Evolutionary conservation across 2,329 filamentous ascomycete species (phyloP).

Genomic region (Phaeoacremonium minimum): DNA sequence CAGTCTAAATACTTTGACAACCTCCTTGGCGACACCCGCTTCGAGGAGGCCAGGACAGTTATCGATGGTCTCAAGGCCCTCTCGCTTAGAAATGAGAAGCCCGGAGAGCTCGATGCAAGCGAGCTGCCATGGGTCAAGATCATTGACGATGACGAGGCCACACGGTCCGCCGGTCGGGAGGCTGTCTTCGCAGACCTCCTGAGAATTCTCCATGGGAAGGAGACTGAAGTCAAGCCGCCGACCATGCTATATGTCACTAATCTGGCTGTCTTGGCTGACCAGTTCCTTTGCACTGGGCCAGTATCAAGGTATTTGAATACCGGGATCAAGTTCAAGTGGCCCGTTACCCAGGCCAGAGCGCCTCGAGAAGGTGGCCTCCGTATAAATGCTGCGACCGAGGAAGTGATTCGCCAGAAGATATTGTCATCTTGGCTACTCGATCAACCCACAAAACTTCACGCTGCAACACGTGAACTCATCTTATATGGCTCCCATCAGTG

Average conservation of each 20-base stretch:
- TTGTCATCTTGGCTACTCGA: conserved; percentile 63
- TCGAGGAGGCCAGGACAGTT: conserved; percentile 58
- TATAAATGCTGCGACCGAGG: conserved; percentile 49
- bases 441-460: conserved; percentile 54
- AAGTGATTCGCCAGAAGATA: conserved; percentile 65
- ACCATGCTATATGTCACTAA: conserved; percentile 62
- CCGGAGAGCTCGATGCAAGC: conserved; percentile 39
- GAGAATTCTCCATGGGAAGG: conserved; percentile 56
- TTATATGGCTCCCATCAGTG: conserved; percentile 59
- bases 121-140: conserved; percentile 63
- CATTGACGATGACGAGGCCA: conserved; percentile 65
- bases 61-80: conserved; percentile 46
- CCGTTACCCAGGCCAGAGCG: conserved; percentile 28
- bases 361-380: conserved; percentile 28
- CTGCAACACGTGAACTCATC: conserved; percentile 62
- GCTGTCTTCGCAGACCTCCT: conserved; percentile 64
- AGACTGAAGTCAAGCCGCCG: conserved; percentile 37
- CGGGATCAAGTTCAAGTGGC: conserved; percentile 51
- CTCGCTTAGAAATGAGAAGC: conserved; percentile 36
- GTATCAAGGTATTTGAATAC: conserved; percentile 50
- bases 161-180: conserved; percentile 54
- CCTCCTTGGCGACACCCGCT: conserved; percentile 58
- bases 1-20: conserved; percentile 68
- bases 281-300: conserved; percentile 60
- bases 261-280: conserved; percentile 66